phyloP scores from a whole-genome alignment of 495 filamentous ascomycete genomes.

The Daldinia decipiens region DNA sequence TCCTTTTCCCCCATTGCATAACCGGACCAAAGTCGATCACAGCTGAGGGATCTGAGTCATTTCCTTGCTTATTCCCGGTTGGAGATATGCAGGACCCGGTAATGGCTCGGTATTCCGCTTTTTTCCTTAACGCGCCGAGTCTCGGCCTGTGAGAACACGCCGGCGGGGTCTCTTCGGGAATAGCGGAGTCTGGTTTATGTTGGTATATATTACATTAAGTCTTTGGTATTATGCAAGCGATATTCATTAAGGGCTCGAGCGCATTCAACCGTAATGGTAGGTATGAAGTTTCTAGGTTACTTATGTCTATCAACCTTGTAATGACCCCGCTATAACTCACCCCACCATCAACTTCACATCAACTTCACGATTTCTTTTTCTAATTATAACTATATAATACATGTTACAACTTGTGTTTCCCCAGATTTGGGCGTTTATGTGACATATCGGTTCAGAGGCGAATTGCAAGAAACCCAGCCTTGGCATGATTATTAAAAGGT shows the following conservation, averaged over 20 bases:
- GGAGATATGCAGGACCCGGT: constrained; percentile 21
- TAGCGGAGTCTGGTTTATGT: neutral
- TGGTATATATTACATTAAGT: neutral
- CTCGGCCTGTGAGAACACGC: constrained; percentile 6
- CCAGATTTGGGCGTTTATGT: neutral
- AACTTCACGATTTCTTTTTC: neutral
- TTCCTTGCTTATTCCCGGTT: constrained; percentile 4
- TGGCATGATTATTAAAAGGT: neutral
- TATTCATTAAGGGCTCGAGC: neutral
- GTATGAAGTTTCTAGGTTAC: neutral
- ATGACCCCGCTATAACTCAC: constrained; percentile 2
- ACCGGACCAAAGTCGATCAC: neutral
- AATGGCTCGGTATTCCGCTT: constrained; percentile 37
- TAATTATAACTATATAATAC: constrained; percentile 4
- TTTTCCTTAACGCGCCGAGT: constrained; percentile 26
- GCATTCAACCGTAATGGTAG: neutral
- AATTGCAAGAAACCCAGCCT: neutral
- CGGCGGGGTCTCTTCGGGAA: constrained; percentile 20
- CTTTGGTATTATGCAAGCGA: neutral
- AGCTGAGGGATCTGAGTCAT: neutral
- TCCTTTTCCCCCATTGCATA: neutral
- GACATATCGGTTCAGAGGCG: neutral
- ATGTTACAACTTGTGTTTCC: neutral
- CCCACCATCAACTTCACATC: neutral
- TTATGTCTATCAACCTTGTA: neutral